Evolutionary conservation across 2,329 filamentous ascomycete species (phyloP).

Genomic region (Fusarium oligoseptatum): DNA sequence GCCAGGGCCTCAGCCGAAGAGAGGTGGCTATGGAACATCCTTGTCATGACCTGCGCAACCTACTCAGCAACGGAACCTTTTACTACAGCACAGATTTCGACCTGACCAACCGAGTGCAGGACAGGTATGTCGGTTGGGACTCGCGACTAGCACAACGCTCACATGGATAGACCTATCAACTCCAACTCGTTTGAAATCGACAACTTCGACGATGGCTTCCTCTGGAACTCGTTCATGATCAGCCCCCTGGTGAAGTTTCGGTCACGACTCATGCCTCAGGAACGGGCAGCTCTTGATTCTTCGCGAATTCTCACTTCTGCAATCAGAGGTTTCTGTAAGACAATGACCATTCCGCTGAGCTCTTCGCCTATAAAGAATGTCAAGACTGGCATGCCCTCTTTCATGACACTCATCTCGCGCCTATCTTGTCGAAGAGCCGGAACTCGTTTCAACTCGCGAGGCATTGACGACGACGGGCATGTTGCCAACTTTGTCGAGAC

Average conservation of each 20-base stretch:
- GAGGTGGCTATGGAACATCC: conserved; percentile 86
- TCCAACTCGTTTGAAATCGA: conserved; percentile 88
- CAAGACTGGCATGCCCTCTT: conserved; percentile 81
- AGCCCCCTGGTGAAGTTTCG: conserved; percentile 91
- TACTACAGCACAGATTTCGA: conserved; percentile 99
- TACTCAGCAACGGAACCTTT: conserved; percentile 92
- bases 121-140: conserved; percentile 68
- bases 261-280: conserved; percentile 79
- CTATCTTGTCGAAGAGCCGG: conserved; percentile 92
- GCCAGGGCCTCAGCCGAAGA: conserved; percentile 68
- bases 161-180: conserved; percentile 73
- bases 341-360: conserved; percentile 84
- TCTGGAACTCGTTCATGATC: conserved; percentile 99
- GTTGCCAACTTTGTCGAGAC: conserved; percentile 99
- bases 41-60: conserved; percentile 89
- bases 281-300: conserved; percentile 83
- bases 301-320: conserved; percentile 93
- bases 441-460: conserved; percentile 95
- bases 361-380: conserved; percentile 77
- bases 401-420: conserved; percentile 89
- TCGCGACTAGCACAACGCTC: conserved; percentile 9
- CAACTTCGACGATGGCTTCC: conserved; percentile 89
- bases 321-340: conserved; percentile 91
- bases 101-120: conserved; percentile 91
- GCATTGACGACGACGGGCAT: conserved; percentile 97